Conservation (phyloP, 1,139 yeast genomes). For the Yamadazyma siamensis region DNA sequence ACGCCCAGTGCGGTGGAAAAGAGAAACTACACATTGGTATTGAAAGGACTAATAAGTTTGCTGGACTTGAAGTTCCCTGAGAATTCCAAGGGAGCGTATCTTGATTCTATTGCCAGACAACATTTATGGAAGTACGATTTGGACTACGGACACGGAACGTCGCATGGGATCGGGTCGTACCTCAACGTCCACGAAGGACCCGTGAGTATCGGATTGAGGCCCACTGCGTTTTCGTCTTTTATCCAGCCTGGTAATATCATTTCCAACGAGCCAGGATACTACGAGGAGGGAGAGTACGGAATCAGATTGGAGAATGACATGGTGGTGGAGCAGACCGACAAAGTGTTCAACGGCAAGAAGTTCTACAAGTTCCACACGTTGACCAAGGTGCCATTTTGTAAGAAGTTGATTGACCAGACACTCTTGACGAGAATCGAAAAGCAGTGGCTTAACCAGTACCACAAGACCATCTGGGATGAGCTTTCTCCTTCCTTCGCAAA, state of each 20-base stretch:
- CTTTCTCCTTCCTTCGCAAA: constrained; percentile 48
- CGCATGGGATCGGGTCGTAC: constrained; percentile 94
- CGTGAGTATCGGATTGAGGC: constrained; percentile 79
- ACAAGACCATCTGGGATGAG: constrained; percentile 55
- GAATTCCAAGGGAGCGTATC: constrained; percentile 76
- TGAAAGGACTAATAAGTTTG: constrained; percentile 87
- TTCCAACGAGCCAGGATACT: constrained; percentile 95
- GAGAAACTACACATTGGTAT: constrained; percentile 78
- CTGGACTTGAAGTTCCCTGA: constrained; percentile 80
- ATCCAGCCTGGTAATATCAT: constrained; percentile 73
- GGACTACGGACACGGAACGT: constrained; percentile 95
- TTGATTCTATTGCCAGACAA: constrained; percentile 90
- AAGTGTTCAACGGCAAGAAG: constrained; percentile 44
- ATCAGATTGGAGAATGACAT: constrained; percentile 88
- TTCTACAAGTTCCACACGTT: constrained; percentile 80
- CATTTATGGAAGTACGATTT: constrained; percentile 80
- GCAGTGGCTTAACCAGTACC: constrained; percentile 68
- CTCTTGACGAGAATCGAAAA: constrained; percentile 59
- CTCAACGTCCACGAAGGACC: constrained; percentile 98
- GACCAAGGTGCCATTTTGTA: constrained; percentile 79
- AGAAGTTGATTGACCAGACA: constrained; percentile 20
- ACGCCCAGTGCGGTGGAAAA: constrained; percentile 66
- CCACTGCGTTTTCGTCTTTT: constrained; percentile 40
- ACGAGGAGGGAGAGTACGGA: constrained; percentile 90
- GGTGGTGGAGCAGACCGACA: constrained; percentile 52